phyloP scores from a whole-genome alignment of 495 filamentous ascomycete species.

The Diplogelasinospora grovesii region DNA sequence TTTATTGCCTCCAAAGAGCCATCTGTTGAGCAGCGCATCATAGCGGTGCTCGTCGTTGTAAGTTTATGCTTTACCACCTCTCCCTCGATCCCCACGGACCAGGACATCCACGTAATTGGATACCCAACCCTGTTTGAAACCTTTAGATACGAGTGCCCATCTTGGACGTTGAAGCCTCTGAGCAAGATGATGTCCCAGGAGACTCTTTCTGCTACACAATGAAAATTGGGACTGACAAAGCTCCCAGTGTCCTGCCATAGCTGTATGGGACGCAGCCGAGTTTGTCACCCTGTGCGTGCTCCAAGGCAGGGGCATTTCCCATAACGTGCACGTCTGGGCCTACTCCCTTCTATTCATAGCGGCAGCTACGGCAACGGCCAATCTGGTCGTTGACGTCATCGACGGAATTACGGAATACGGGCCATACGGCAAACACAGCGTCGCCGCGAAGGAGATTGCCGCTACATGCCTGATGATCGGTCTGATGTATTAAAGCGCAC shows the following conservation, averaged over 20 bases:
- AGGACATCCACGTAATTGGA: no score
- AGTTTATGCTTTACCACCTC: no score
- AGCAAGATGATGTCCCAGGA: neutral
- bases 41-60: conserved; percentile 8
- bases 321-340: conserved; percentile 7
- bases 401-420: conserved; percentile 2
- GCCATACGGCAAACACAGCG: neutral
- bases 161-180: no score
- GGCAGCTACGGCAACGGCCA: neutral
- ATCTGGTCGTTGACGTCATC: conserved; percentile 10
- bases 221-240: no score
- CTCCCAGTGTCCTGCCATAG: conserved; percentile 6
- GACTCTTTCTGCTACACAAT: neutral
- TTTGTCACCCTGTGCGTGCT: conserved; percentile 3
- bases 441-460: conserved; percentile 7
- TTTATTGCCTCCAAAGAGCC: neutral
- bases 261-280: conserved; percentile 15
- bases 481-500: no score
- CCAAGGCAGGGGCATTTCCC: conserved; percentile 10
- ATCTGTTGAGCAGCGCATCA: neutral
- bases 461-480: conserved; percentile 6
- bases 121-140: no score
- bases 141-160: no score
- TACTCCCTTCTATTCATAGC: conserved; percentile 11
- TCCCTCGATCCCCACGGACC: neutral